These are phyloP conservation scores for Malassezia japonica DNA, from an alignment of 1,284 basidiomycete species.

Conservation along the genomic window DNA sequence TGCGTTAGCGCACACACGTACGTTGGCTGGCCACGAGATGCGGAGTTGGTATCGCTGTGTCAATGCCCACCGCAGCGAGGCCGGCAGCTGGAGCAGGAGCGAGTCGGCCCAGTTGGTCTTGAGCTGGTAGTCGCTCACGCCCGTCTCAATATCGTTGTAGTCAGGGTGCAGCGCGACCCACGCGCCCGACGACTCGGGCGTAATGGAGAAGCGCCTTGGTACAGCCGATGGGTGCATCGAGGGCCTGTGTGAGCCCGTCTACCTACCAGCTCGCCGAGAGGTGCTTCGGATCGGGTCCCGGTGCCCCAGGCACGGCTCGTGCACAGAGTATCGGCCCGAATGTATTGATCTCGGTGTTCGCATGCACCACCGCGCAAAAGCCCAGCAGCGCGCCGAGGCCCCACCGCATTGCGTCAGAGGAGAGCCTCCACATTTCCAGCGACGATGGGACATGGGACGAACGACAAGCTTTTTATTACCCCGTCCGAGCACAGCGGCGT, in stretches of 20 bases:
- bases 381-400: no score
- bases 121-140: background rate
- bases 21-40: conserved; percentile 11
- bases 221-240: background rate
- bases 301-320: background rate
- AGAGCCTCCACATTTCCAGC: conserved; percentile 8
- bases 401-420: no score
- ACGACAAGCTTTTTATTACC: conserved; percentile 35
- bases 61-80: background rate
- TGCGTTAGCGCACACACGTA: background rate
- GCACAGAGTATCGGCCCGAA: conserved; percentile 8
- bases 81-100: background rate
- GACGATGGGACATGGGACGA: conserved; percentile 39
- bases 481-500: conserved; percentile 38
- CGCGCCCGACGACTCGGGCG: background rate
- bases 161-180: conserved; percentile 3
- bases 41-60: conserved; percentile 15
- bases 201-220: conserved; percentile 1
- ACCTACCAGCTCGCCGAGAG: conserved; percentile 10
- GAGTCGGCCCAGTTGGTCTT: background rate
- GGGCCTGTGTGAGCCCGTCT: background rate
- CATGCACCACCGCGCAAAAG: background rate
- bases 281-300: background rate
- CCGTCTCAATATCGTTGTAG: background rate
- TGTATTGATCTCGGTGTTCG: conserved; percentile 11